These are phyloP conservation scores for Rhodotorula sphaerocarpa DNA, from an alignment of 768 basidiomycete genomes.

Conservation along the genomic window DNA sequence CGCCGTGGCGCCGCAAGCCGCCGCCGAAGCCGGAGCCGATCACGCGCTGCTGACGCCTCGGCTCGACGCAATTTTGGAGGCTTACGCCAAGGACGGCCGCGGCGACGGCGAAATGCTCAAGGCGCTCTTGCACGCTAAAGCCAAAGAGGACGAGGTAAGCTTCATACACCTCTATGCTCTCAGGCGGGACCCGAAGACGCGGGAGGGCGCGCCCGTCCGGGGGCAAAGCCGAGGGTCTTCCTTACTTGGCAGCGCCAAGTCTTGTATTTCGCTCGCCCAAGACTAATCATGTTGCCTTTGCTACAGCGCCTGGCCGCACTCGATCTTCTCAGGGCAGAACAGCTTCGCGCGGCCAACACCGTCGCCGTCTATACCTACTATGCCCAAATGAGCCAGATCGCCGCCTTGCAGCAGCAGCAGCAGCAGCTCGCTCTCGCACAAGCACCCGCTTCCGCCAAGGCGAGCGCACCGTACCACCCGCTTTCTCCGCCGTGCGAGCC, in stretches of 20 bases:
- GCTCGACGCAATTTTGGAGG: constrained; percentile 12
- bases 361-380: constrained; percentile 17
- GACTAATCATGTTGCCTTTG: neutral
- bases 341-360: constrained; percentile 25
- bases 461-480: constrained; percentile 17
- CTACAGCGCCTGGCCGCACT: constrained; percentile 28
- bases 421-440: neutral
- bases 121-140: constrained; percentile 20
- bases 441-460: neutral
- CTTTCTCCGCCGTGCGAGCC: constrained; percentile 11
- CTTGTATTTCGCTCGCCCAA: neutral
- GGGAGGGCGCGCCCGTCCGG: no score
- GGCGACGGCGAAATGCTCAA: constrained; percentile 24
- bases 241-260: no score
- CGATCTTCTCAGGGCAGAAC: constrained; percentile 20
- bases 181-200: no score
- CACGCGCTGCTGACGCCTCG: constrained; percentile 5
- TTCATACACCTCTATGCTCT: no score
- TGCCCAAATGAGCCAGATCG: constrained; percentile 7
- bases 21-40: neutral
- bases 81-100: constrained; percentile 16
- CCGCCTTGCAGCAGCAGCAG: constrained; percentile 2
- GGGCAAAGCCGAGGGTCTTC: no score
- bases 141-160: constrained; percentile 30
- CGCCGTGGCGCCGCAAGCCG: neutral